phyloP scores from a whole-genome alignment of 805 yeast genomes.

The Ogataea siamensis region DNA sequence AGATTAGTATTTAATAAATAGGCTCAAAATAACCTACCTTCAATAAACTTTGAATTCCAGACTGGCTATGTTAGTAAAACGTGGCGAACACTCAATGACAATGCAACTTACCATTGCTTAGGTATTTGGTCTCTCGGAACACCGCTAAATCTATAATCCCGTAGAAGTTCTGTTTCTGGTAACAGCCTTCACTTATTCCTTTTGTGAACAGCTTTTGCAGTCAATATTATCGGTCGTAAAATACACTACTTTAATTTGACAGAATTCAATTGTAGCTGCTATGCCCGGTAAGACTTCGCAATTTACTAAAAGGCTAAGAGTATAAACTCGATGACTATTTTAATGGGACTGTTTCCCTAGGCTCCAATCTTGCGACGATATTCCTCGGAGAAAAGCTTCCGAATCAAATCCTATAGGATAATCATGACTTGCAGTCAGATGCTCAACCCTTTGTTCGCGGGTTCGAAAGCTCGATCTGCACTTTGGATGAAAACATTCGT shows the following conservation, averaged over 20 bases:
- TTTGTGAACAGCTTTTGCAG: conserved; percentile 11
- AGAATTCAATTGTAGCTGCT: too few species aligned
- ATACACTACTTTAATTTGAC: too few species aligned
- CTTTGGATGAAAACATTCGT: conserved; percentile 40
- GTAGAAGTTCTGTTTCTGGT: too few species aligned
- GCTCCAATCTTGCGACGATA: conserved; percentile 7
- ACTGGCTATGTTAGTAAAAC: conserved; percentile 20
- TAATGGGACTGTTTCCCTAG: neutral
- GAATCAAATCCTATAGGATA: conserved; percentile 40
- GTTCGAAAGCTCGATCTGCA: conserved; percentile 42
- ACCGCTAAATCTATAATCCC: too few species aligned
- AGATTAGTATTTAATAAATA: too few species aligned
- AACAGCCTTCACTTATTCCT: too few species aligned
- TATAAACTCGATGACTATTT: too few species aligned
- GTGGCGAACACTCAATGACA: neutral
- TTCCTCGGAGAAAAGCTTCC: conserved; percentile 31
- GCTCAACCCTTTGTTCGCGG: conserved; percentile 42
- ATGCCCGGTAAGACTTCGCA: too few species aligned
- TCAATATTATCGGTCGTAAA: too few species aligned
- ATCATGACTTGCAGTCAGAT: conserved; percentile 49
- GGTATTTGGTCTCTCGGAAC: too few species aligned
- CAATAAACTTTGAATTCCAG: conserved; percentile 69
- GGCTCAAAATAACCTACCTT: conserved; percentile 47
- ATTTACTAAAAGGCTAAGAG: too few species aligned
- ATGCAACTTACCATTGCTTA: conserved; percentile 1